Percentiles rank a stretch among this genome's conserved stretches.
phyloP scores from a whole-genome alignment of 2,329 filamentous ascomycete species.

The Fusarium sp. region DNA sequence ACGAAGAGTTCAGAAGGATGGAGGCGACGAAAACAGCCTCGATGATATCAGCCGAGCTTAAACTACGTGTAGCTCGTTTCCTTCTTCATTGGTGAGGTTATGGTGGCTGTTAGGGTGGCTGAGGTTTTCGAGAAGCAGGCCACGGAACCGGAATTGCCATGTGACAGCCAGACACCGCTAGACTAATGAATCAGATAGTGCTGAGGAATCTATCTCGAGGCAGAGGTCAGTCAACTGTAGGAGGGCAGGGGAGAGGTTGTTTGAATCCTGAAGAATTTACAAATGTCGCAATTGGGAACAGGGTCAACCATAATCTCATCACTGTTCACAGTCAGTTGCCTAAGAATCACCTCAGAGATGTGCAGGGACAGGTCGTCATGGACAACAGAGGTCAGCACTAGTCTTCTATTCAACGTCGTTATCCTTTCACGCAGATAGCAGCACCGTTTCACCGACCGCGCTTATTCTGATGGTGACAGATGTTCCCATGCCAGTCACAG shows the following conservation, averaged over 20 bases:
- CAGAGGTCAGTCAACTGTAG: fast-evolving
- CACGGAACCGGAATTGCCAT: not conserved
- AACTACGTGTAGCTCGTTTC: no score
- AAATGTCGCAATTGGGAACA: not conserved
- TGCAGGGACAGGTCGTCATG: fast-evolving
- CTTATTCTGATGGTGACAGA: not conserved
- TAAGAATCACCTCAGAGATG: not conserved
- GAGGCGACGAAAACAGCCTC: not conserved
- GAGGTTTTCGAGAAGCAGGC: fast-evolving
- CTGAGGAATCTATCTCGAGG: no score
- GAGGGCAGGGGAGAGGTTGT: not conserved
- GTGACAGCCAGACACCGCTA: fast-evolving
- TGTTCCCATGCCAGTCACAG: fast-evolving
- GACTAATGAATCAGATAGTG: not conserved
- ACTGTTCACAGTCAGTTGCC: fast-evolving
- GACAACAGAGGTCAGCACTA: not conserved
- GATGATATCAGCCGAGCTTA: not conserved
- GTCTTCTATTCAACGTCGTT: not conserved
- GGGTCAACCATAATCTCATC: fast-evolving
- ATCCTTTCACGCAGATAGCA: not conserved
- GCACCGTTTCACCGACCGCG: fast-evolving
- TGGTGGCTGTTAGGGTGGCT: fast-evolving
- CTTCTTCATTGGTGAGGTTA: not conserved
- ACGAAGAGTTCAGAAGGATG: not conserved
- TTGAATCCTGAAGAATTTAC: not conserved